phyloP scores from a whole-genome alignment of 2,329 filamentous ascomycete species.

The Hymenoscyphus fructigenus region DNA sequence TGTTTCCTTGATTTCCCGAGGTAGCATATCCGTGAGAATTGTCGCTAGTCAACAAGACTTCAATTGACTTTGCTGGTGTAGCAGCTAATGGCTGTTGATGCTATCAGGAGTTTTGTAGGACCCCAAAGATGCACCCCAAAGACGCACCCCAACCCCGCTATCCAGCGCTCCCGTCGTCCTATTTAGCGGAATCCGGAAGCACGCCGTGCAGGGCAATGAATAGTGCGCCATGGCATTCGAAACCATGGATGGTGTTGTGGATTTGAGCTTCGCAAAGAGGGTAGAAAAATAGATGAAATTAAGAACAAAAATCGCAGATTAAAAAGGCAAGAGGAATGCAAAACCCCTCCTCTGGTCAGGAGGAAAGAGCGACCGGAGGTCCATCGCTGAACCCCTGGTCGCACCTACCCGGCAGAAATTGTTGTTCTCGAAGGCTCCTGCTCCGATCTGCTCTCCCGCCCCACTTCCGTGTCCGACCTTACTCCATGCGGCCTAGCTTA shows the following conservation, averaged over 20 bases:
- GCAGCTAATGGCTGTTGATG: not conserved
- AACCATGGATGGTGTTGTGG: not conserved
- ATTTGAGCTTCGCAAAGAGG: not conserved
- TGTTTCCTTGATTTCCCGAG: not conserved
- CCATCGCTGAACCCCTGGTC: not conserved
- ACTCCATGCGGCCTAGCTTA: not conserved
- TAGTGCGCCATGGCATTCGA: slow-evolving; percentile 1
- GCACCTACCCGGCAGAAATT: not conserved
- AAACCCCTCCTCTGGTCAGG: not conserved
- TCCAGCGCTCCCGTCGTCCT: not conserved
- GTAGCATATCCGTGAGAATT: not conserved
- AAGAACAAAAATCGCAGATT: not conserved
- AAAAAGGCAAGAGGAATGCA: not conserved
- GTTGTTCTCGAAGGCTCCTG: not conserved
- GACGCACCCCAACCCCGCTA: not conserved
- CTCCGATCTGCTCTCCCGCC: not conserved
- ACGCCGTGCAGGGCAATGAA: not conserved
- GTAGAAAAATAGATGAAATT: not conserved
- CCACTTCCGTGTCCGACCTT: not conserved
- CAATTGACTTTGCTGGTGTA: not conserved
- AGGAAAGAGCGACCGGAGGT: not conserved
- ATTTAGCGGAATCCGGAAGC: not conserved
- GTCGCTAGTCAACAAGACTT: not conserved
- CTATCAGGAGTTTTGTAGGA: not conserved
- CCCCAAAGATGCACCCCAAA: not conserved